Percentiles rank a stretch among this genome's conserved stretches.
Evolutionary conservation across 371 early-diverging fungal genomes (phyloP).

Genomic region (Apophysomyces trapeziformis): DNA sequence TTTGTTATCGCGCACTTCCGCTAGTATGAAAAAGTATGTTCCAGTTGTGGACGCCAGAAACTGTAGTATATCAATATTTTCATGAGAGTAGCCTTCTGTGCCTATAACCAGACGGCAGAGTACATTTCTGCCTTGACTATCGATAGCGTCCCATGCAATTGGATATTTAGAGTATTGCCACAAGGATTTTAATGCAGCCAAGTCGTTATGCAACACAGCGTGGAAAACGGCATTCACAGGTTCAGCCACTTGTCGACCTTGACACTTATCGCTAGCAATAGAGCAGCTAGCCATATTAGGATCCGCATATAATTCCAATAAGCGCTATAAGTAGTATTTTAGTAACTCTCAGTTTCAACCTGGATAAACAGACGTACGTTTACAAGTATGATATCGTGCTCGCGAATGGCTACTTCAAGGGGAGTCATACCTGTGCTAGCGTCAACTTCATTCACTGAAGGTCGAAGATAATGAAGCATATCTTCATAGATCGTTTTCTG

Average conservation of each 20-base stretch:
- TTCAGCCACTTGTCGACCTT: constrained; percentile 13
- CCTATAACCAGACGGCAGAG: constrained; percentile 38
- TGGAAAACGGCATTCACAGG: constrained; percentile 47
- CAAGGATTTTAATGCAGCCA: constrained; percentile 22
- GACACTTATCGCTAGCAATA: neutral
- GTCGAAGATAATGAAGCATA: constrained; percentile 24
- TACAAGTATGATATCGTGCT: constrained; percentile 32
- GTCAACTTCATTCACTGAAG: constrained; percentile 44
- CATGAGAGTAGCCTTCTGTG: constrained; percentile 31
- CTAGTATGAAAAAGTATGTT: constrained; percentile 8
- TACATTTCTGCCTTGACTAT: constrained; percentile 39
- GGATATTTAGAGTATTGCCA: constrained; percentile 14
- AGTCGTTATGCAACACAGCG: constrained; percentile 42
- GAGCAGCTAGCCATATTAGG: constrained; percentile 41
- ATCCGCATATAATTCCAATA: constrained; percentile 46
- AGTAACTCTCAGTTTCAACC: neutral
- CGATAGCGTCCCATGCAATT: constrained; percentile 40
- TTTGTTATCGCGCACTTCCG: constrained; percentile 20
- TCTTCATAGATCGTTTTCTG: constrained; percentile 19
- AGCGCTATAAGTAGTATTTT: constrained; percentile 22
- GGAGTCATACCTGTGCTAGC: constrained; percentile 48
- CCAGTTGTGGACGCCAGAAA: constrained; percentile 16
- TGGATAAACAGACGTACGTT: constrained; percentile 26
- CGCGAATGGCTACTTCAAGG: constrained; percentile 53
- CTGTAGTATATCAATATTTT: constrained; percentile 42